Base-by-base conservation (phyloP, 129 eudicot genomes). In the Erigeron canadensis region DNA sequence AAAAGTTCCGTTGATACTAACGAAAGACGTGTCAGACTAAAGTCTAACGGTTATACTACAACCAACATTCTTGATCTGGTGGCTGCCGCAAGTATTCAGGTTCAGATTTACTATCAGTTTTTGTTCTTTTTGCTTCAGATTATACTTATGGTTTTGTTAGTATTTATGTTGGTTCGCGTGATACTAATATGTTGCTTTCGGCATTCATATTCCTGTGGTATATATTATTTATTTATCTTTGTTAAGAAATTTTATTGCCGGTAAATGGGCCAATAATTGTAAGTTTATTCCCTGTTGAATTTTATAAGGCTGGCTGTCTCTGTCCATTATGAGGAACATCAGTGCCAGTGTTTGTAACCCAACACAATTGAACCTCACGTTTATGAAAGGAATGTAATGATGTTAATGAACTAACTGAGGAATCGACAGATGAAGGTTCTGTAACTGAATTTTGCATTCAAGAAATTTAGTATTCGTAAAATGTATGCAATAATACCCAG, bases 51-150 rank as follows among this genome's bases (percentile, higher is more conserved):
- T 61, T 89, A 92, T 68, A 92, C 95, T 28, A 86, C 96, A 44
- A 86, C 81, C 76, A 86, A 84, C 69, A 85, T 92, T 40, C 83
- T 92, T 70, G 98, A 92, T 80, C 79, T 77, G 56, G 96, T 92
- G 53, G 90, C 96, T 58, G 98, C 98, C 38, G 96, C 96, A 77
- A 92, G 86, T 67, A 78, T 89, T 70, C 96, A 92, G 98, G 98
- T 92, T 37, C 8, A 46, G 66, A 28, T 21, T 5, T 47, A 55
- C 21, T 13, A 28, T 28, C 34, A 28, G 3, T 4, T n/a, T 7
- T 48, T 28, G 19, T 38, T 10, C 22, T 13, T 66, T 66, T 66
- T 56, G 18, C 43, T 10, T 67, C 43, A 54, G 39, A 57, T 54
- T 70, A 12, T 55, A 19, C 6, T 41, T 41, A 11, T 40, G 41